phyloP scores from a whole-genome alignment of 2,329 filamentous ascomycete genomes.

The Echinosphaeria canescens region DNA sequence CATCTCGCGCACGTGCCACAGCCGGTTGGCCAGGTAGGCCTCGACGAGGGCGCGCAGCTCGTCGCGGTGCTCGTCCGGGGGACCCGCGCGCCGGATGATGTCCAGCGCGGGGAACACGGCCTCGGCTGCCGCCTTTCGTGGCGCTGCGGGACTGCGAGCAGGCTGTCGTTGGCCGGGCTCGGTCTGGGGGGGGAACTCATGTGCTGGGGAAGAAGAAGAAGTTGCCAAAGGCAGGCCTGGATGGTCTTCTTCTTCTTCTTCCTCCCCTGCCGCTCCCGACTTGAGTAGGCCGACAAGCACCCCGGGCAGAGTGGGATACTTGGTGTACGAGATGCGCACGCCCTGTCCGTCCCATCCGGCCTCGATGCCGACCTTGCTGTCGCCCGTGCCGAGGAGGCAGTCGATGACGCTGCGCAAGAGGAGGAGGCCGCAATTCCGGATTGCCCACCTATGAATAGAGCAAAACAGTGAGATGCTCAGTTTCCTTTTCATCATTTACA shows the following conservation, averaged over 20 bases:
- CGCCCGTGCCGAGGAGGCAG: conserved; percentile 51
- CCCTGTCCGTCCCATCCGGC: conserved; percentile 41
- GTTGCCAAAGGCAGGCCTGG: too few relatives aligned
- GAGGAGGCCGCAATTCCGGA: conserved; percentile 82
- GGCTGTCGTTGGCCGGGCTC: too few relatives aligned
- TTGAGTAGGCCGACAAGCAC: conserved; percentile 42
- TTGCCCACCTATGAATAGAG: conserved; percentile 76
- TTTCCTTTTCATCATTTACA: conserved; percentile 1
- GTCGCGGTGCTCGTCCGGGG: conserved; percentile 31
- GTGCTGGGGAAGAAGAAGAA: too few relatives aligned
- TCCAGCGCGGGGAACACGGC: conserved; percentile 70
- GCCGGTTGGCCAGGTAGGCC: conserved; percentile 40
- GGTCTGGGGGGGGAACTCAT: too few relatives aligned
- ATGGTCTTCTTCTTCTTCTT: too few relatives aligned
- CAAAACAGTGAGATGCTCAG: too few relatives aligned
- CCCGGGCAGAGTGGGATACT: conserved; percentile 40
- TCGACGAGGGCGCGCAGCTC: conserved; percentile 35
- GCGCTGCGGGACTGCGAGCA: too few relatives aligned
- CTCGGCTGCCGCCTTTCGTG: conserved; percentile 35
- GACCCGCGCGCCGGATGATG: conserved; percentile 50
- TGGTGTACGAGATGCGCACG: conserved; percentile 45
- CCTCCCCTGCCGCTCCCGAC: conserved; percentile 16
- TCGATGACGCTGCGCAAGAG: conserved; percentile 74
- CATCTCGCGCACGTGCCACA: conserved; percentile 70
- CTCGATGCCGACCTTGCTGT: conserved; percentile 41